phyloP scores from a whole-genome alignment of 441 rosid species.

The Euphorbia schlechtendalii region DNA sequence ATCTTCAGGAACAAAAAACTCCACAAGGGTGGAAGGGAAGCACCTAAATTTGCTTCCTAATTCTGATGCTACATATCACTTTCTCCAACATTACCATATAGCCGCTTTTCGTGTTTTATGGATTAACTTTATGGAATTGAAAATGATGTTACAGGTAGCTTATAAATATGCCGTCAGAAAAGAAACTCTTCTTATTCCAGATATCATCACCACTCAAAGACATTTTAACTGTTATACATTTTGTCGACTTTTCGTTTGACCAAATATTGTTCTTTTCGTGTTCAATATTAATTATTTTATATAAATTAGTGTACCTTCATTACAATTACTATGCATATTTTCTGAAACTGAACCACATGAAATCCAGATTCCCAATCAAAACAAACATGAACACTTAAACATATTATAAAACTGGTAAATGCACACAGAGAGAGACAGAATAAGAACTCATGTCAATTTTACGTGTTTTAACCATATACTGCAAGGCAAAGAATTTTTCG shows the following conservation, averaged over 20 bases:
- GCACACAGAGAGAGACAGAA: background rate
- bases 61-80: background rate
- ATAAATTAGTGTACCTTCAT: background rate
- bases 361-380: background rate
- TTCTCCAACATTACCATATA: slow-evolving; percentile 7
- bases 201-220: background rate
- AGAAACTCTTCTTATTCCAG: background rate
- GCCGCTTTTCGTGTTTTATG: slow-evolving; percentile 1
- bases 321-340: background rate
- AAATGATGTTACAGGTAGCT: slow-evolving; percentile 2
- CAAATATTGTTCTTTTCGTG: background rate
- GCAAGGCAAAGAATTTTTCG: background rate
- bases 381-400: background rate
- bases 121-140: slow-evolving; percentile 8
- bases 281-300: background rate
- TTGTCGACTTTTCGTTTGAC: background rate
- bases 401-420: background rate
- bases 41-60: slow-evolving; percentile 7
- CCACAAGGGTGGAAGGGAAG: slow-evolving; percentile 5
- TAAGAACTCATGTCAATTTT: background rate
- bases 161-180: background rate
- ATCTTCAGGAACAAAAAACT: slow-evolving; percentile 3
- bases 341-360: background rate
- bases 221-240: background rate
- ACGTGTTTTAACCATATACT: too few species aligned